Evolutionary conservation across 2,329 filamentous ascomycete genomes (phyloP), one percentile per base, ranked within the genome.

Genomic region (Rosellinia necatrix): DNA sequence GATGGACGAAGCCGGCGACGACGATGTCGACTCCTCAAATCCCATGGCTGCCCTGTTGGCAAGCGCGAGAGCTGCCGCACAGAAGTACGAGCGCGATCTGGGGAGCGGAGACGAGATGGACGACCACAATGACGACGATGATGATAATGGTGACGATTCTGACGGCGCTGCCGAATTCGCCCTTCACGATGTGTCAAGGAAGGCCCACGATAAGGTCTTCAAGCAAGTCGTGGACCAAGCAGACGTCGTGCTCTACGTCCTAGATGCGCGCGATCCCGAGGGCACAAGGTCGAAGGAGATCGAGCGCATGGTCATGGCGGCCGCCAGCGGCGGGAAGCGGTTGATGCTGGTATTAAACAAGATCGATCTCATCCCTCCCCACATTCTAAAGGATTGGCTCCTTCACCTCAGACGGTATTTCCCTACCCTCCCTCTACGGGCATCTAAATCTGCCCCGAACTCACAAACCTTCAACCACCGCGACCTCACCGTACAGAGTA

Each of bases 261-360:
- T 97, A 54, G 92, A 97, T 70, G 92, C 93, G 50, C 86, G 92
- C 66, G 92, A 97, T 68, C 92, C 92, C 1, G 89, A 96, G 72
- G 91, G 91, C 56, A 97, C 92, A 25, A 84, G 92, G 62, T 97
- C 92, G 32, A 89, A 88, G 70, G 91, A 96, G 63, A 89, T 97
- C 40, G 92, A 97, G 79, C 88, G 91, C 59, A 87, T 89, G 75
- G 86, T 97, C 72, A 92, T 96, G 89, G 88, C 91, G n/a, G 88
- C 91, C 8, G 89, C 91, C 12, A 83, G 82, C 24, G 90, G 89
- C 53, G 88, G 87, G 64, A 97, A 97, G 79, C 84, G 92, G 49
- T 81, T 97, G 56, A 96, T 97, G 58, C 85, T 97, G 56, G 85
- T 97, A 55, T 80, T 97, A 64, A 97, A 97, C 86, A 97, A 97